phyloP scores from a whole-genome alignment of 1,284 basidiomycete genomes.

The Peniophora sp. region DNA sequence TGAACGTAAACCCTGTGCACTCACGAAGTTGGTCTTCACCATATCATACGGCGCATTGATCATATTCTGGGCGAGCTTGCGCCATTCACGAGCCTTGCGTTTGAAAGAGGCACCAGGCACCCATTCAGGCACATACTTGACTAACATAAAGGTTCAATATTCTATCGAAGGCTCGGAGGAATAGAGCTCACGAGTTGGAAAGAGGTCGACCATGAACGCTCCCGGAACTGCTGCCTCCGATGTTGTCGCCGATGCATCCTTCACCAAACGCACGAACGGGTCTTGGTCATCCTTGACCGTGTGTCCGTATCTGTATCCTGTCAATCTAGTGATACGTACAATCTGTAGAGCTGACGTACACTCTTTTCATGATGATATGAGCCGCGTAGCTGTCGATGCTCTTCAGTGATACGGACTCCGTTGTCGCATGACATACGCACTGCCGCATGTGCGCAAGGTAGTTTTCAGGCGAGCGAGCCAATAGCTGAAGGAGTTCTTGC shows the following conservation, averaged over 20 bases:
- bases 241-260: slow-evolving; percentile 17
- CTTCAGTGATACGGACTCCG: not conserved
- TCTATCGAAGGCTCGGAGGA: not conserved
- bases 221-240: slow-evolving; percentile 19
- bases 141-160: slow-evolving; percentile 3
- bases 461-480: slow-evolving; percentile 7
- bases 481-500: slow-evolving; percentile 7
- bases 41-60: slow-evolving; percentile 12
- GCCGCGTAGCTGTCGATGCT: slow-evolving; percentile 7
- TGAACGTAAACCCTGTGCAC: not conserved
- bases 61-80: slow-evolving; percentile 10
- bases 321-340: not conserved
- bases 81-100: slow-evolving; percentile 11
- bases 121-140: slow-evolving; percentile 16
- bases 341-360: slow-evolving; percentile 4
- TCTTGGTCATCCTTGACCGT: slow-evolving; percentile 12
- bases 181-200: slow-evolving; percentile 16
- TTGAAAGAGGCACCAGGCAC: slow-evolving; percentile 15
- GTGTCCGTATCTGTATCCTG: slow-evolving; percentile 9
- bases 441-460: slow-evolving; percentile 9
- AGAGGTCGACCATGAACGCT: slow-evolving; percentile 19
- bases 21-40: slow-evolving; percentile 12
- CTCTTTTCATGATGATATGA: slow-evolving; percentile 13
- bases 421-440: slow-evolving; percentile 1
- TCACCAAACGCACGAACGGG: slow-evolving; percentile 13